phyloP scores from a whole-genome alignment of 768 basidiomycete genomes.

The Kwoniella bestiolae region DNA sequence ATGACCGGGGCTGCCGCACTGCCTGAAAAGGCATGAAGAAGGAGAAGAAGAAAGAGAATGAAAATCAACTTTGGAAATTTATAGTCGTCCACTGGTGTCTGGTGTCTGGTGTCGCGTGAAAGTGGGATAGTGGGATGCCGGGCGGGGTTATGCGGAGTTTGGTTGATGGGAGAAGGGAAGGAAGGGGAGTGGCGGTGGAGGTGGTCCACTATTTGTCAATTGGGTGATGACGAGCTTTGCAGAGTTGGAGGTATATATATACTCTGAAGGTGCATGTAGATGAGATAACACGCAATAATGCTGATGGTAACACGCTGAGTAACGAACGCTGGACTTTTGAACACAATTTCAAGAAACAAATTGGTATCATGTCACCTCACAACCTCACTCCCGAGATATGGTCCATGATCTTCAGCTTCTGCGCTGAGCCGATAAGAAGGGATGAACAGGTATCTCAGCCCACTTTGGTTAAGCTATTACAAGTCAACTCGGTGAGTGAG shows the following conservation, averaged over 20 bases:
- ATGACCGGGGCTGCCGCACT: constrained; percentile 39
- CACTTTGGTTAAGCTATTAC: not conserved
- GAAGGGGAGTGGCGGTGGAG: not conserved
- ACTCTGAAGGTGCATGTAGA: too few species aligned
- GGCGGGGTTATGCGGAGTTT: constrained; percentile 5
- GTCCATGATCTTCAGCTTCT: not conserved
- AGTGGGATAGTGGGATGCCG: not conserved
- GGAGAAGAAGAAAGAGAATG: constrained; percentile 5
- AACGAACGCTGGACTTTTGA: not conserved
- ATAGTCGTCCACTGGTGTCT: not conserved
- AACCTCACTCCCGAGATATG: not conserved
- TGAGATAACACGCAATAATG: not conserved
- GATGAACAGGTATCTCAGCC: not conserved
- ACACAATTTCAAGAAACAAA: not conserved
- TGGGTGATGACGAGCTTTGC: not conserved
- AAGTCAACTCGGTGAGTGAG: not conserved
- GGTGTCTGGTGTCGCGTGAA: not conserved
- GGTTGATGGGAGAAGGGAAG: not conserved
- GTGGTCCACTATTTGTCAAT: not conserved
- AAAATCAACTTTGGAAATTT: not conserved
- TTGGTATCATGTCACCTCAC: not conserved
- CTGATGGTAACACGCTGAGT: not conserved
- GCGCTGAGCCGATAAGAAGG: not conserved
- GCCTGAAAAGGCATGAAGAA: constrained; percentile 14
- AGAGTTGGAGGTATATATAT: too few species aligned